Base-by-base conservation (phyloP, 2,329 filamentous ascomycete species). In the Harringtonia lauricola region DNA sequence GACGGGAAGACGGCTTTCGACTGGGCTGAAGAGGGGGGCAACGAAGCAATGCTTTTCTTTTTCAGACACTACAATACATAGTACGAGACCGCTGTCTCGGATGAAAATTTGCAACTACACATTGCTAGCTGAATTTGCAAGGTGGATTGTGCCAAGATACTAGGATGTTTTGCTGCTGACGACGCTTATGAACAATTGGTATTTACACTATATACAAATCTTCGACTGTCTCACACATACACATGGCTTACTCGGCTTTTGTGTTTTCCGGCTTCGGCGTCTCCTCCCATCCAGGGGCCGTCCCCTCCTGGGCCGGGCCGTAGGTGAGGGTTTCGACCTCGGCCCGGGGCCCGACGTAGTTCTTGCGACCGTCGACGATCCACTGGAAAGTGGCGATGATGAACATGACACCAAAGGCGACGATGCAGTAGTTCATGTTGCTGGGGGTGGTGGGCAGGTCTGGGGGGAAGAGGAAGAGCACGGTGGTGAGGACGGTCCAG, bases 391-490 rank as follows among this genome's bases (percentile, higher is more conserved):
- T 57, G 1, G 68, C 57, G 17, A 72, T 68, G 15, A 69, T 39
- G 1, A 72, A 50, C 14, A 72, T 68, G 28, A 72, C 54, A 2
- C 64, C 67, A 50, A 71, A 71, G 0, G 68, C 67, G 12, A 66
- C 68, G 21, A 72, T 55, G 36, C 62, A 66, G 52, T 72, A 72
- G 54, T 72, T 88, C 83, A 87, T 87, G 62, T 75, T 86, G 51
- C 64, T 74, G 0, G 71, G 67, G 0, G 76, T 77, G 2, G 81
- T 79, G 0, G 80, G 81, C 4, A 79, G 55, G 8, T 70, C 70
- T 0, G 83, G 83, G 3, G 83, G 83, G 60, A 87, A 86, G 18
- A 86, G 69, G 61, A 87, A 87, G 1, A 88, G 67, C 1, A 86
- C 76, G 0, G 81, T 86, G 0, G 83, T 87, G n/a, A 87, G 58